These are phyloP conservation scores for Malus hybrid DNA, from an alignment of 331 rosid species.

Conservation along the genomic window DNA sequence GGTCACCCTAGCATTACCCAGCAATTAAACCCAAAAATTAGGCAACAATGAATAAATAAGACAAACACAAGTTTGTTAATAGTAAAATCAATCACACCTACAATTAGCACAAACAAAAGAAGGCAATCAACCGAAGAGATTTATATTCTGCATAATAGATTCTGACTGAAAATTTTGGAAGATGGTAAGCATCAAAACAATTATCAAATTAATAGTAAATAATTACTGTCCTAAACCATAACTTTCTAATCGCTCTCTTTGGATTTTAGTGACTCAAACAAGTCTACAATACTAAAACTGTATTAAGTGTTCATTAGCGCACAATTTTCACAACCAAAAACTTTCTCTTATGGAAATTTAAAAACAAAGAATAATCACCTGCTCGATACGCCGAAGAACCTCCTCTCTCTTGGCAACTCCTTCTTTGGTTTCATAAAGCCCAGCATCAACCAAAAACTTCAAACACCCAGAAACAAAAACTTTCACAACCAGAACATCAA, in stretches of 20 bases:
- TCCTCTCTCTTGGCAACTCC: slow-evolving; percentile 58
- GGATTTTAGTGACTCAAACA: too few relatives aligned
- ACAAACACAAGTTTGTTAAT: neutral
- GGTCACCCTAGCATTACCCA: too few relatives aligned
- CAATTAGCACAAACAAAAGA: neutral
- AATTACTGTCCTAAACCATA: neutral
- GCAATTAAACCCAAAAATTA: too few relatives aligned
- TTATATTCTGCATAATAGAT: neutral
- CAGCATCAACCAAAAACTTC: slow-evolving; percentile 45
- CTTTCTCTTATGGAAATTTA: too few relatives aligned
- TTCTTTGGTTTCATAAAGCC: slow-evolving; percentile 53
- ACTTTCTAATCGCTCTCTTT: neutral
- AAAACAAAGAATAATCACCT: slow-evolving; percentile 20
- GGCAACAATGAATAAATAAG: too few relatives aligned
- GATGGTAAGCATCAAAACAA: neutral
- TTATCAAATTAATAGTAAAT: neutral
- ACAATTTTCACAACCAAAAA: too few relatives aligned
- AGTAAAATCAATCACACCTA: neutral
- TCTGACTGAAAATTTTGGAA: neutral
- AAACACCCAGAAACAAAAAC: neutral
- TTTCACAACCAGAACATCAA: slow-evolving; percentile 1
- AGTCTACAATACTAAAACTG: too few relatives aligned
- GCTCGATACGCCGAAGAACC: slow-evolving; percentile 45
- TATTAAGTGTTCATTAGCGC: too few relatives aligned
- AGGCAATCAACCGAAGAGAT: neutral